Base-by-base conservation (phyloP, 352 stramenopile genomes). In the Globisporangium splendens region DNA sequence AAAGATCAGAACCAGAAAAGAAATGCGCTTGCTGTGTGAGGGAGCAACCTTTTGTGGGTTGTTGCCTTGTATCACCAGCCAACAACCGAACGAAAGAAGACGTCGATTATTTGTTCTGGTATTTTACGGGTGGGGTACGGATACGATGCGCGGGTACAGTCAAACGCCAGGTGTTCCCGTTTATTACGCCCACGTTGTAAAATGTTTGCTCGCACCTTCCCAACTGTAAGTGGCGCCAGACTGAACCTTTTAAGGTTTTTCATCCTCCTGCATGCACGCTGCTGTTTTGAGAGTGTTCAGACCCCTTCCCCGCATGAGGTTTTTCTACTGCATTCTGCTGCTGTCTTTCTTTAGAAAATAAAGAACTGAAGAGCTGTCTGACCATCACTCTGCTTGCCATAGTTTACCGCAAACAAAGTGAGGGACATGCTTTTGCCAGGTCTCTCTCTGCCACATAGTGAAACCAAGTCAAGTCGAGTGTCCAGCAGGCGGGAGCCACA, bases 171-270 rank as follows among this genome's bases (percentile, higher is more conserved):
- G 24, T 43, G 38, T 17, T 43, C 38, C 38, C 38, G 38, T 43
- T 43, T 17, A 43, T 43, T 13, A 43, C 38, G 38, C 38, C 38
- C 38, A 17, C 8, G 10, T 8, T 43, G 1, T 43, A 43, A 49
- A 56, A 57, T 52, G 47, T 52, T 24, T 39, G 47, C 47, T 24
- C 21, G 47, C 33, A 18, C 47, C 20, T 35, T 52, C 20, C 21
- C 47, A n/a, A 22, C 21, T 21, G 21, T 15, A 33, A 53, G 24
- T 53, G 47, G 28, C 47, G 47, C 24, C 47, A 53, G 47, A 53
- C 47, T 53, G 47, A 53, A 53, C 47, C 21, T 24, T 41, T 53
- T 17, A 43, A 43, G 38, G 38, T 43, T 43, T 43, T 43, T 43
- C 38, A 17, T 35, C n/a, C n/a, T n/a, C n/a, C n/a, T n/a, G n/a